Evolutionary conservation across 768 basidiomycete species (phyloP).

Genomic region (Zangia roseola): DNA sequence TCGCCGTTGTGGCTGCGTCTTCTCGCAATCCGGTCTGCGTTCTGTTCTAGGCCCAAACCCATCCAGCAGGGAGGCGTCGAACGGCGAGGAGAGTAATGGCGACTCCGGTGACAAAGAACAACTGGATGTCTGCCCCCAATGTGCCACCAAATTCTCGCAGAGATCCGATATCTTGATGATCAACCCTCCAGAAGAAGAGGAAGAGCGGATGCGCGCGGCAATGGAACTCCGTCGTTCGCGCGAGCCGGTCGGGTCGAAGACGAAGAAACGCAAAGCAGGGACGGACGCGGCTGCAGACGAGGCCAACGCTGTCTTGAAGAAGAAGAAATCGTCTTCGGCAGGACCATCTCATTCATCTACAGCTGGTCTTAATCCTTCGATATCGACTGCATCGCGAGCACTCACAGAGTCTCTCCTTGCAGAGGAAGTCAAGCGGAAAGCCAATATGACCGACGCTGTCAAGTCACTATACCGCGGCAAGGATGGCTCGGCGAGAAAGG

Average conservation of each 20-base stretch:
- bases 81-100: constrained; percentile 29
- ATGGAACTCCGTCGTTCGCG: constrained; percentile 60
- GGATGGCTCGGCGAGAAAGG: constrained; percentile 61
- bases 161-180: constrained; percentile 55
- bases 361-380: constrained; percentile 42
- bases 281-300: constrained; percentile 25
- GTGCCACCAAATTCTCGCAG: constrained; percentile 65
- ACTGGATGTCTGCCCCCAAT: constrained; percentile 73
- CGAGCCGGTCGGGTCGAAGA: constrained; percentile 51
- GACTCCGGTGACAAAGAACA: constrained; percentile 24
- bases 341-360: constrained; percentile 24
- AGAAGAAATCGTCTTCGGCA: constrained; percentile 30
- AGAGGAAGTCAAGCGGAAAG: constrained; percentile 83
- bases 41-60: constrained; percentile 41
- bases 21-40: constrained; percentile 81
- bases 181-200: constrained; percentile 69
- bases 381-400: constrained; percentile 59
- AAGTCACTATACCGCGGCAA: constrained; percentile 68
- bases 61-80: constrained; percentile 21
- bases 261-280: constrained; percentile 63
- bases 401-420: constrained; percentile 70
- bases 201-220: constrained; percentile 49
- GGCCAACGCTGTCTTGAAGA: constrained; percentile 42
- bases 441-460: constrained; percentile 82
- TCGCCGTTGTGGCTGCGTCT: constrained; percentile 84